Evolutionary conservation across 192 early-diverging fungal genomes (phyloP).

Genomic region (Pilaira anomala): DNA sequence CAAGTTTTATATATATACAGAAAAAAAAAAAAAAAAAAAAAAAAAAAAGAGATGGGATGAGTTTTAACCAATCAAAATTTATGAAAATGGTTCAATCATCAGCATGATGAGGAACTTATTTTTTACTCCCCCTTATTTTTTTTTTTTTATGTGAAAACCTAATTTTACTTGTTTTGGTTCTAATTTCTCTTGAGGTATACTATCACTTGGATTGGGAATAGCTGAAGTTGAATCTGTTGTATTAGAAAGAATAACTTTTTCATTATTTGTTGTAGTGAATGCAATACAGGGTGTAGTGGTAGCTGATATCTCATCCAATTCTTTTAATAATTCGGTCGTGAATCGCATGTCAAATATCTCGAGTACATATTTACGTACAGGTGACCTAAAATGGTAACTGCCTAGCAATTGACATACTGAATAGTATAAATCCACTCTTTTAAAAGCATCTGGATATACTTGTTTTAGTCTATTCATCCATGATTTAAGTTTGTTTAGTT

Average conservation of each 20-base stretch:
- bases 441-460: conserved; percentile 60
- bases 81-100: conserved; percentile 8
- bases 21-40: neutral
- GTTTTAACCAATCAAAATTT: conserved; percentile 4
- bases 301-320: conserved; percentile 38
- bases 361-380: conserved; percentile 66
- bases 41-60: too few relatives aligned
- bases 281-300: neutral
- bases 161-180: conserved; percentile 15
- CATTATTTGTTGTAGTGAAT: neutral
- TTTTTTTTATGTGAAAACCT: conserved; percentile 14
- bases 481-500: neutral
- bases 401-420: conserved; percentile 59
- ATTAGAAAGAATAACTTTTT: conserved; percentile 5
- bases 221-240: neutral
- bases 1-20: neutral
- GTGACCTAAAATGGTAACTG: conserved; percentile 69
- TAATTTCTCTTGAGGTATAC: conserved; percentile 11
- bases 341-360: conserved; percentile 75
- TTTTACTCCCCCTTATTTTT: neutral
- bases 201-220: neutral
- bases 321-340: conserved; percentile 40
- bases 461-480: conserved; percentile 48
- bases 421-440: conserved; percentile 50
- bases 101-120: neutral